Base-by-base conservation (phyloP, 371 early-diverging fungal species). In the Mortierella sp. region DNA sequence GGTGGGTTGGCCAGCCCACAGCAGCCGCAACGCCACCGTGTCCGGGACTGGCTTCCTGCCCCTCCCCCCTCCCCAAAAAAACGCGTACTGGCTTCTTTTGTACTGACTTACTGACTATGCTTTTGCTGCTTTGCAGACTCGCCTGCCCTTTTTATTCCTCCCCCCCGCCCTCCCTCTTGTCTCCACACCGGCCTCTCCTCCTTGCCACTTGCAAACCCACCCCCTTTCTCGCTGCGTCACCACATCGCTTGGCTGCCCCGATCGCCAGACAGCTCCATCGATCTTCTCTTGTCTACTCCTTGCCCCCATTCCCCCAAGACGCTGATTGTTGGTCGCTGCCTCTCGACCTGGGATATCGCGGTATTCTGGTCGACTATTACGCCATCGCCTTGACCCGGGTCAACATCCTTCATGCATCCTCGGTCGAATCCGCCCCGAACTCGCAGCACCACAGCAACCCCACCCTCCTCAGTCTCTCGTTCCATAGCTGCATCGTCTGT, bases 371-470 rank as follows among this genome's bases (percentile, higher is more conserved):
- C 60, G 40, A 63, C 59, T 50, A 59, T 55, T 46, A 41, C 53
- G 61, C 59, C 65, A 53, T 67, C 54, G 43, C 43, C 51, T 29
- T 59, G 43, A 47, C 51, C 50, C 56, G 56, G 60, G 29, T 43
- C 55, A 29, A 29, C 47, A 45, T 43, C 52, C 59, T 73, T 66
- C 45, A 73, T 73, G 74, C 67, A 56, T 62, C 70, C 70, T 63
- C 74, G 74, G 62, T 54, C 63, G 37, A 25, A 58, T 63, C 53
- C 58, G 19, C 45, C 56, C n/a, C 50, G 27, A 48, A 53, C 57
- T 29, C 65, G 28, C 54, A 64, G 59, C 50, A 56, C 34, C 19
- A 59, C 44, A 17, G 34, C 55, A 14, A 21, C 43, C 49, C 22
- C 56, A 17, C 34, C 56, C 44, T 34, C 55, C 25, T 47, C 59